A percentile compares a stretch with the other conserved stretches of the same genome.
These are phyloP conservation scores for Henckelia pumila DNA, from an alignment of 257 asterid genomes.

Conservation along the genomic window DNA sequence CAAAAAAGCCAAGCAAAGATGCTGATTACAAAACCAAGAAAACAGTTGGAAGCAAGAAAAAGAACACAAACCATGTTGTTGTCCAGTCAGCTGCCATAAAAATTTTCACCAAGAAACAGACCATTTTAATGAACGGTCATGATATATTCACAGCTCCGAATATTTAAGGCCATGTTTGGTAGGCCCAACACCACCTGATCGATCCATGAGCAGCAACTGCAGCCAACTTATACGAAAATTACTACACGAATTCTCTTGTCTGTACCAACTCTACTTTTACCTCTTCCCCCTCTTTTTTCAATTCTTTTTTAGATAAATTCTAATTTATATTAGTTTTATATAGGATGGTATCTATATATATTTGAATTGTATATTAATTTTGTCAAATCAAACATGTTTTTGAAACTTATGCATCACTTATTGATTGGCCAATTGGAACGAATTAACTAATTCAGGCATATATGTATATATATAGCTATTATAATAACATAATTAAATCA, in stretches of 20 bases:
- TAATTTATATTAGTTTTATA: too few species aligned
- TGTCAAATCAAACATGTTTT: too few species aligned
- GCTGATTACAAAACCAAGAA: not conserved
- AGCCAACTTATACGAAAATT: slow-evolving; percentile 26
- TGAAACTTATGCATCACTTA: too few species aligned
- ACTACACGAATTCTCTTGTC: slow-evolving; percentile 1
- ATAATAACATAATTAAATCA: too few species aligned
- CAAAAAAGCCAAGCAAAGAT: not conserved
- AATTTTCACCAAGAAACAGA: slow-evolving; percentile 11
- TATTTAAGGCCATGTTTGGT: slow-evolving; percentile 19
- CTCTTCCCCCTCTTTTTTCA: too few species aligned
- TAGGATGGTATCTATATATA: too few species aligned
- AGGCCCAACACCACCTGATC: slow-evolving; percentile 23
- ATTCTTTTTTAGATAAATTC: too few species aligned
- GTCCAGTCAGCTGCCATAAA: not conserved
- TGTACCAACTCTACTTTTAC: slow-evolving; percentile 11
- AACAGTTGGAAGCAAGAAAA: not conserved
- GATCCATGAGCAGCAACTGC: slow-evolving; percentile 20
- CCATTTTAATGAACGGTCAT: slow-evolving; percentile 24
- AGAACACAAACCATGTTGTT: not conserved
- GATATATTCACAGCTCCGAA: slow-evolving; percentile 23
- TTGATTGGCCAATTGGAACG: too few species aligned
- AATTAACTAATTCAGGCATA: too few species aligned
- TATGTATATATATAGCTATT: too few species aligned
- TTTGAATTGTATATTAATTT: too few species aligned